Evolutionary conservation across 345 rosid species (phyloP).

Genomic region (Lepidium didymum): DNA sequence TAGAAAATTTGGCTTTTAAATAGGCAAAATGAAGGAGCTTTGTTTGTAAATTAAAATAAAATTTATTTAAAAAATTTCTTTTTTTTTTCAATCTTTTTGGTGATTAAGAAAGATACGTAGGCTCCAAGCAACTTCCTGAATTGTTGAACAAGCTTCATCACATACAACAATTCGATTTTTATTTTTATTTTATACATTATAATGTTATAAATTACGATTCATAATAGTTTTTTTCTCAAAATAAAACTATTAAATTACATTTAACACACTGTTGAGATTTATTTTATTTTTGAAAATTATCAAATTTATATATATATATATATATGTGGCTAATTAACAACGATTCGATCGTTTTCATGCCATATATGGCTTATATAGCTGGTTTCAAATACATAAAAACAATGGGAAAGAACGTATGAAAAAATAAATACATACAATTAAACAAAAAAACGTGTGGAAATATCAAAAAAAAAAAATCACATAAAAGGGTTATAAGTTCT

Average conservation of each 20-base stretch:
- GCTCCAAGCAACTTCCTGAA: conserved; percentile 56
- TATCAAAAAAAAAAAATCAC: not conserved
- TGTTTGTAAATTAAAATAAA: not conserved
- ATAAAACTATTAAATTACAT: not conserved
- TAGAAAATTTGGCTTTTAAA: conserved; percentile 40
- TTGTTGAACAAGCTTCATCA: conserved; percentile 43
- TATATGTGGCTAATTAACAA: too few relatives aligned
- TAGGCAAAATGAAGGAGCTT: conserved; percentile 41
- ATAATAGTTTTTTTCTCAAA: not conserved
- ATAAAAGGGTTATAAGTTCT: conserved; percentile 9
- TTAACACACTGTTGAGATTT: not conserved
- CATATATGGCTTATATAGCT: not conserved
- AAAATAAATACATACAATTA: not conserved
- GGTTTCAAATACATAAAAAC: not conserved
- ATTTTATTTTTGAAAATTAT: not conserved
- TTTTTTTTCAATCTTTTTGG: conserved; percentile 23
- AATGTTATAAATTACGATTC: not conserved
- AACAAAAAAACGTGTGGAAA: conserved; percentile 21
- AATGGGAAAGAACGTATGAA: conserved; percentile 1
- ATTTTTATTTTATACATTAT: not conserved
- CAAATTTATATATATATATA: not conserved
- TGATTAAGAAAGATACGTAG: conserved; percentile 60
- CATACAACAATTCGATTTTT: conserved; percentile 21
- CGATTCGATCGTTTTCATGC: not conserved
- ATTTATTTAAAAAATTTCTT: not conserved